These are phyloP conservation scores for Scheffersomyces parashehatae DNA, from an alignment of 1,139 yeast genomes.

Conservation along the genomic window DNA sequence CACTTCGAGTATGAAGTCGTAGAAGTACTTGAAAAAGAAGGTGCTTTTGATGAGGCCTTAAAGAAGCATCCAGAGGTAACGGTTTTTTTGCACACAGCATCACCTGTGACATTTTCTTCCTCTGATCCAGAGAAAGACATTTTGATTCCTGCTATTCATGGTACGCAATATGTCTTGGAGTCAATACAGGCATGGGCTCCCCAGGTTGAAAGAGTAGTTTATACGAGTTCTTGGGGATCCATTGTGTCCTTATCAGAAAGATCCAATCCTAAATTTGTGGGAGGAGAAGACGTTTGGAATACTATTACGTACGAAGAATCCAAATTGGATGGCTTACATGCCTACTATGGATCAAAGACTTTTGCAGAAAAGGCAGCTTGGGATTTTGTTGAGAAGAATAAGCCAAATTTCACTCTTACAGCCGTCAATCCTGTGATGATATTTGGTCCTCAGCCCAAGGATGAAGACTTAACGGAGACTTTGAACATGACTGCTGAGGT, in stretches of 20 bases:
- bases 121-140: constrained; percentile 16
- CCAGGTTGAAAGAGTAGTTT: constrained; percentile 32
- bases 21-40: constrained; percentile 29
- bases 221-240: constrained; percentile 48
- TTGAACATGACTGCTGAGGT: constrained; percentile 38
- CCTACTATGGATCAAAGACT: constrained; percentile 37
- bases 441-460: constrained; percentile 43
- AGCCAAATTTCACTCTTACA: constrained; percentile 20
- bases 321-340: constrained; percentile 34
- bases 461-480: constrained; percentile 18
- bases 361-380: constrained; percentile 32
- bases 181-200: constrained; percentile 28
- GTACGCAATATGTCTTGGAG: constrained; percentile 7
- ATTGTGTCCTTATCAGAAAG: constrained; percentile 39
- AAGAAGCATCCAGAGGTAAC: constrained; percentile 27
- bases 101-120: constrained; percentile 32
- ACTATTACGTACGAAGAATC: constrained; percentile 38
- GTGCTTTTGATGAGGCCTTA: constrained; percentile 38
- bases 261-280: constrained; percentile 25
- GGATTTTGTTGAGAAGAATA: constrained; percentile 26
- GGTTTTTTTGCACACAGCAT: constrained; percentile 43
- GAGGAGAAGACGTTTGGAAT: constrained; percentile 44
- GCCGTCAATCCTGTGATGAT: constrained; percentile 34
- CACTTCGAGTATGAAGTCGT: constrained; percentile 36
- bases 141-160: constrained; percentile 5